phyloP scores from a whole-genome alignment of 192 early-diverging fungal genomes.

The Umbelopsis sp. region DNA sequence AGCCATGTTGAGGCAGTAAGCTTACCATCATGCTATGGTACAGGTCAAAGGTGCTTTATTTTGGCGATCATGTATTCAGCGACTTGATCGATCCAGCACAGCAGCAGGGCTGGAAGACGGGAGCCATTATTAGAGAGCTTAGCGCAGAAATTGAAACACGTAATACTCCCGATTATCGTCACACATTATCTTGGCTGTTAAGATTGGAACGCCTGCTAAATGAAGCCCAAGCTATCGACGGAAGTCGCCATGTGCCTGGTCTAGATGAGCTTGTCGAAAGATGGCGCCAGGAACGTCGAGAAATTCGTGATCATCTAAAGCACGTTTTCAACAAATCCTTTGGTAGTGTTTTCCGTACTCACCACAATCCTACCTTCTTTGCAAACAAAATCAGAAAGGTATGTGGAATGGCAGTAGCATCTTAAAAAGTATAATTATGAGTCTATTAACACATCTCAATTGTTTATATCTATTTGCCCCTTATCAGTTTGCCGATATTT shows the following conservation, averaged over 20 bases:
- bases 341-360: slow-evolving; percentile 63
- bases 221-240: slow-evolving; percentile 52
- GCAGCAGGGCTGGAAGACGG: slow-evolving; percentile 64
- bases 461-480: neutral
- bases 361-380: slow-evolving; percentile 61
- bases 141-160: slow-evolving; percentile 54
- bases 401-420: neutral
- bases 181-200: slow-evolving; percentile 52
- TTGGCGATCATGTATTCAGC: slow-evolving; percentile 68
- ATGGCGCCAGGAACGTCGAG: slow-evolving; percentile 49
- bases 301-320: slow-evolving; percentile 46
- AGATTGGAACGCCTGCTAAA: slow-evolving; percentile 57
- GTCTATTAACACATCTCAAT: neutral
- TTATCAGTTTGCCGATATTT: slow-evolving; percentile 36
- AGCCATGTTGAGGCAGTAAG: neutral
- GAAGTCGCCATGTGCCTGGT: slow-evolving; percentile 22
- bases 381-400: slow-evolving; percentile 57
- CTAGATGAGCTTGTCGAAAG: slow-evolving; percentile 40
- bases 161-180: slow-evolving; percentile 51
- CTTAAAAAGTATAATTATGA: neutral
- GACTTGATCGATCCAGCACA: slow-evolving; percentile 62
- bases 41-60: slow-evolving; percentile 59
- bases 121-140: slow-evolving; percentile 63
- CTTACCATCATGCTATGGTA: no score
- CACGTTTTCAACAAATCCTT: slow-evolving; percentile 57